Evolutionary conservation across 768 basidiomycete species (phyloP).

Genomic region (Mrakia hoshinonis): DNA sequence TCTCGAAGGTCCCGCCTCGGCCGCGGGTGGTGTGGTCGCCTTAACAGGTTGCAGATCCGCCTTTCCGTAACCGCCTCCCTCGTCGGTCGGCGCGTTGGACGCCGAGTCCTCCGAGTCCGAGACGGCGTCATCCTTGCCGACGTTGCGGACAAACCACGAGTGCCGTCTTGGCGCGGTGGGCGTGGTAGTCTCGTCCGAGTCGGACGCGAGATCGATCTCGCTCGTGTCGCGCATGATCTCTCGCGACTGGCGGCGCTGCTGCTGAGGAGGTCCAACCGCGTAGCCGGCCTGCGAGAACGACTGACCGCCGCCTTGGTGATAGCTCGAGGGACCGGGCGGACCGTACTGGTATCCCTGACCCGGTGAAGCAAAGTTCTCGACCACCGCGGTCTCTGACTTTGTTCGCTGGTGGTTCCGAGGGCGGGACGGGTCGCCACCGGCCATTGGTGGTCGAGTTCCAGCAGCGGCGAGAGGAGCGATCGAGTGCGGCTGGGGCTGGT

Average conservation of each 20-base stretch:
- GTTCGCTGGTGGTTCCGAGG: conserved; percentile 7
- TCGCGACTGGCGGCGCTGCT: neutral
- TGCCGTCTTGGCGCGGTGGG: conserved; percentile 1
- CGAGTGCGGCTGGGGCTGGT: neutral
- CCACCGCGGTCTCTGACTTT: conserved; percentile 18
- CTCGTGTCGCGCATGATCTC: neutral
- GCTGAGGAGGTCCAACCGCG: neutral
- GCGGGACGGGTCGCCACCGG: neutral
- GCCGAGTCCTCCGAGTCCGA: conserved; percentile 17
- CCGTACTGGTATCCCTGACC: too few species aligned
- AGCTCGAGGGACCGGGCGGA: neutral
- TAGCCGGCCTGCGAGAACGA: conserved; percentile 21
- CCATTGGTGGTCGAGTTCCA: neutral
- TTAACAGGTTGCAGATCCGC: neutral
- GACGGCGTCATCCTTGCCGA: neutral
- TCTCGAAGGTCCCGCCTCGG: neutral
- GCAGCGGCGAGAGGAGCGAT: conserved; percentile 3
- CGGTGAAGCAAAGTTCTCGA: conserved; percentile 11
- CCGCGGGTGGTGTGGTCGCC: neutral
- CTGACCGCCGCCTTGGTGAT: neutral
- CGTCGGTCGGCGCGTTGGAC: neutral
- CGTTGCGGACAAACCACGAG: conserved; percentile 22
- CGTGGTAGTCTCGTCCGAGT: conserved; percentile 21
- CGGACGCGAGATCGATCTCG: neutral
- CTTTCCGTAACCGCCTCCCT: neutral